A percentile compares a stretch with the other conserved stretches of the same genome.
phyloP scores from a whole-genome alignment of 176 grass and related monocot genomes.

The Dactylis glomerata region DNA sequence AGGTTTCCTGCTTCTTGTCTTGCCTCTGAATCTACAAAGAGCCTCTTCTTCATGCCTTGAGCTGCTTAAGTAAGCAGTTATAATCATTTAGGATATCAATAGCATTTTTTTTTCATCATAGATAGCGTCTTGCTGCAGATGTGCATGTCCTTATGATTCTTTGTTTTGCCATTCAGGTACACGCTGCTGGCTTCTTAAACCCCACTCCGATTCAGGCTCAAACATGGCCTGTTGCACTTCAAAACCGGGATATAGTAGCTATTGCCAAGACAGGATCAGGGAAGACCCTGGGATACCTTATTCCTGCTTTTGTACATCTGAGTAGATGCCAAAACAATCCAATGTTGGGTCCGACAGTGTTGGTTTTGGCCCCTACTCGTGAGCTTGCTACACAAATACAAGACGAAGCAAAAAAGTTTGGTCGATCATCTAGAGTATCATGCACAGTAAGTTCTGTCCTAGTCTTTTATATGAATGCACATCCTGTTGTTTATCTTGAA shows the following conservation, averaged over 20 bases:
- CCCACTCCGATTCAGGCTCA: conserved; percentile 98
- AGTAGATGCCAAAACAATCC: conserved; percentile 73
- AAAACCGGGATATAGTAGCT: conserved; percentile 89
- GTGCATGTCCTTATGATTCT: conserved; percentile 2
- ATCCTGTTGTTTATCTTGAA: background rate
- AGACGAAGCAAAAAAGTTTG: conserved; percentile 95
- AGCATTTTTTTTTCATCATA: conserved; percentile 34
- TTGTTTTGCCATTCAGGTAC: conserved; percentile 56
- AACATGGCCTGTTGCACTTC: conserved; percentile 92
- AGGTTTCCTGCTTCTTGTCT: conserved; percentile 80
- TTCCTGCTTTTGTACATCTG: conserved; percentile 98
- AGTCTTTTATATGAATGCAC: conserved; percentile 5
- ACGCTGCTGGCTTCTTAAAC: conserved; percentile 70
- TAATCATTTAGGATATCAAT: conserved; percentile 65
- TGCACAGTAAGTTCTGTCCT: conserved; percentile 72
- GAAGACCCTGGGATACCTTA: conserved; percentile 94
- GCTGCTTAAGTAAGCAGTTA: conserved; percentile 94
- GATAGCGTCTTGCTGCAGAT: background rate
- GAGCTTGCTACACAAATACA: conserved; percentile 99
- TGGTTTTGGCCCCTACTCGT: conserved; percentile 86
- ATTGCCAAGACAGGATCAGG: conserved; percentile 98
- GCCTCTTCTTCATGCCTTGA: conserved; percentile 56
- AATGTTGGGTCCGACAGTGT: conserved; percentile 74
- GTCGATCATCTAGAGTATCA: conserved; percentile 81
- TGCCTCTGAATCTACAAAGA: conserved; percentile 75